phyloP scores from a whole-genome alignment of 495 filamentous ascomycete genomes.

The Tuber indicum region DNA sequence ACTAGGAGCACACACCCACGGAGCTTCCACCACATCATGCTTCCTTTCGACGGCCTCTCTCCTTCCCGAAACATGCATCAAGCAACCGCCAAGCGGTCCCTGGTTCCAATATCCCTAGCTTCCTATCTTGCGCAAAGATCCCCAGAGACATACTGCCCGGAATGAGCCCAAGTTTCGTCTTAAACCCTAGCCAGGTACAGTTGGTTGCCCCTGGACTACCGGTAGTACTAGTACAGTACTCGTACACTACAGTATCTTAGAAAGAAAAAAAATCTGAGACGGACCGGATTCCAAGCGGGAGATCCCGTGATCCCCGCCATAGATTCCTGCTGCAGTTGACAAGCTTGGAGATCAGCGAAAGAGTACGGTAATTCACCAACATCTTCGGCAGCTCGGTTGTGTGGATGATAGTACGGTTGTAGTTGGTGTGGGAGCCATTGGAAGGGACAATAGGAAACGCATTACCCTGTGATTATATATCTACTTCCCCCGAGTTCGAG shows the following conservation, averaged over 20 bases:
- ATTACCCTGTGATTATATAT: background rate
- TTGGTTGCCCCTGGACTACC: background rate
- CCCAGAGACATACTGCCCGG: background rate
- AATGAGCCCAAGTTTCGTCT: background rate
- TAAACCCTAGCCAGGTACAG: background rate
- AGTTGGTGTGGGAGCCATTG: background rate
- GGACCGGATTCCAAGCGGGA: background rate
- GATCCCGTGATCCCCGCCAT: background rate
- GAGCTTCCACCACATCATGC: background rate
- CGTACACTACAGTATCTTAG: no score
- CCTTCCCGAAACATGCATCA: background rate
- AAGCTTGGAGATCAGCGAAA: background rate
- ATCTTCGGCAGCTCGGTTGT: background rate
- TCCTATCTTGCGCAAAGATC: background rate
- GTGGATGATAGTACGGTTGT: background rate
- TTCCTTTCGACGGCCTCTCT: background rate
- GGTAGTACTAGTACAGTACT: background rate
- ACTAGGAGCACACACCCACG: background rate
- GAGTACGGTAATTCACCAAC: background rate
- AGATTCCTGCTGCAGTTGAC: background rate
- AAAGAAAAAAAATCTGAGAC: background rate
- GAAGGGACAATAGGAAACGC: background rate
- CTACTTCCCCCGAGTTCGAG: background rate
- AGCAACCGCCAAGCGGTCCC: background rate
- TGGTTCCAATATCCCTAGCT: background rate